phyloP scores from a whole-genome alignment of 1,284 basidiomycete species.

The Cryptococcus sp. region DNA sequence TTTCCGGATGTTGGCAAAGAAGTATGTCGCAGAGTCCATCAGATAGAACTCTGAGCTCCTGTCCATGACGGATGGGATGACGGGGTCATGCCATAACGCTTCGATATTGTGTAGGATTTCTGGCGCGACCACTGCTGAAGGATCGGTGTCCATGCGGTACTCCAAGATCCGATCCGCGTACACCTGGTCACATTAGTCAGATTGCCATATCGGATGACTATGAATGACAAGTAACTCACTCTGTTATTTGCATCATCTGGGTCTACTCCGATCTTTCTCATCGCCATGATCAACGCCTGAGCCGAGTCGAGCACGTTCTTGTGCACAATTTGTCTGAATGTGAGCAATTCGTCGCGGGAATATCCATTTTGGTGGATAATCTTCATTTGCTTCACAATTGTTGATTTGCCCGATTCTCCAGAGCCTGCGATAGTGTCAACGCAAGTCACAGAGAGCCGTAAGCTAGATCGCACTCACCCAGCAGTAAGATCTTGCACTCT shows the following conservation, averaged over 20 bases:
- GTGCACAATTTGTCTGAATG: slow-evolving; percentile 76
- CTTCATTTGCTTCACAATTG: slow-evolving; percentile 99
- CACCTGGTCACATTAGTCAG: slow-evolving; percentile 27
- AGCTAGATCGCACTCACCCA: slow-evolving; percentile 62
- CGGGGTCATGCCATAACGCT: slow-evolving; percentile 86
- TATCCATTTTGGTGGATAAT: slow-evolving; percentile 97
- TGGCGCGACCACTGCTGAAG: slow-evolving; percentile 48
- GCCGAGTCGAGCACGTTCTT: slow-evolving; percentile 79
- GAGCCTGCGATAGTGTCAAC: slow-evolving; percentile 56
- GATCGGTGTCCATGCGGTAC: slow-evolving; percentile 55
- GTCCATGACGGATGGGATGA: slow-evolving; percentile 83
- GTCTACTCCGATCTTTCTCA: slow-evolving; percentile 85
- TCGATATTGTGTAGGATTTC: slow-evolving; percentile 74
- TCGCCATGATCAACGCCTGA: slow-evolving; percentile 83
- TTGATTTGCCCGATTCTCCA: slow-evolving; percentile 90
- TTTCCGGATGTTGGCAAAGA: slow-evolving; percentile 80
- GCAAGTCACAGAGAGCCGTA: not conserved
- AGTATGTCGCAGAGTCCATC: slow-evolving; percentile 94
- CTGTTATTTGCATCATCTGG: slow-evolving; percentile 75
- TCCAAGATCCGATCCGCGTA: slow-evolving; percentile 57
- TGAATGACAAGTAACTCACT: slow-evolving; percentile 52
- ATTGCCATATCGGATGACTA: not conserved
- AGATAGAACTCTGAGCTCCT: slow-evolving; percentile 87
- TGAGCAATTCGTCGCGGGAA: slow-evolving; percentile 72
- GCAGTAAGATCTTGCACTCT: slow-evolving; percentile 91